phyloP scores from a whole-genome alignment of 148 eudicot genomes.

The Cornus florida region DNA sequence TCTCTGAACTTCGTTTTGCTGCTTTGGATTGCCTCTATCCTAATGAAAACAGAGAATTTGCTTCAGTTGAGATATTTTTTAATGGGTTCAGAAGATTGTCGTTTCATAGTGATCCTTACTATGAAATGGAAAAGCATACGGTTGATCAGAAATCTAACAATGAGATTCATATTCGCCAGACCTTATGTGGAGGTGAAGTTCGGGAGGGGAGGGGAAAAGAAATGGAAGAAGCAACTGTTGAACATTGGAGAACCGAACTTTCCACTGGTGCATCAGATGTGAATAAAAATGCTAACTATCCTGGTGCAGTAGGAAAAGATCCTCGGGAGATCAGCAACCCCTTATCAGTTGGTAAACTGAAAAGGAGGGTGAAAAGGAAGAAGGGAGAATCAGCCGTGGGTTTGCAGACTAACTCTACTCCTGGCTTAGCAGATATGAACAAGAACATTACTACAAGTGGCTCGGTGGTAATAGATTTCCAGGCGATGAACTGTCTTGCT shows the following conservation, averaged over 20 bases:
- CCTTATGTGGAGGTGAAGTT: background rate
- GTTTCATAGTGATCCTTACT: conserved; percentile 27
- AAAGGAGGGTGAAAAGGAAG: conserved; percentile 31
- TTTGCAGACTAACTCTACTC: conserved; percentile 3
- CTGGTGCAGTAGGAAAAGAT: conserved; percentile 6
- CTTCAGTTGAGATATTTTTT: conserved; percentile 40
- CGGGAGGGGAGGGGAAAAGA: conserved; percentile 11
- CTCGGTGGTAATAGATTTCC: conserved; percentile 30
- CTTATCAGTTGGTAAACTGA: conserved; percentile 1
- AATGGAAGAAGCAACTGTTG: conserved; percentile 6
- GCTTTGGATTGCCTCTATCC: conserved; percentile 52
- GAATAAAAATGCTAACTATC: background rate
- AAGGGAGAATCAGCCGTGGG: conserved; percentile 23
- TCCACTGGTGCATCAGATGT: conserved; percentile 7
- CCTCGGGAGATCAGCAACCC: background rate
- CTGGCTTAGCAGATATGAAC: conserved; percentile 23
- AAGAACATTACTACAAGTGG: conserved; percentile 29
- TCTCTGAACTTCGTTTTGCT: conserved; percentile 49
- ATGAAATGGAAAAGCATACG: conserved; percentile 10
- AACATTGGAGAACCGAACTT: background rate
- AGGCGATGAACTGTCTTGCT: conserved; percentile 8
- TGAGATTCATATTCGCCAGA: background rate
- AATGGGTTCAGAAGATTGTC: conserved; percentile 46
- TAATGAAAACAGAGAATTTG: conserved; percentile 33
- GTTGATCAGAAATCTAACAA: background rate